Conservation (phyloP, 352 stramenopile genomes). For the Globisporangium nodosum region DNA sequence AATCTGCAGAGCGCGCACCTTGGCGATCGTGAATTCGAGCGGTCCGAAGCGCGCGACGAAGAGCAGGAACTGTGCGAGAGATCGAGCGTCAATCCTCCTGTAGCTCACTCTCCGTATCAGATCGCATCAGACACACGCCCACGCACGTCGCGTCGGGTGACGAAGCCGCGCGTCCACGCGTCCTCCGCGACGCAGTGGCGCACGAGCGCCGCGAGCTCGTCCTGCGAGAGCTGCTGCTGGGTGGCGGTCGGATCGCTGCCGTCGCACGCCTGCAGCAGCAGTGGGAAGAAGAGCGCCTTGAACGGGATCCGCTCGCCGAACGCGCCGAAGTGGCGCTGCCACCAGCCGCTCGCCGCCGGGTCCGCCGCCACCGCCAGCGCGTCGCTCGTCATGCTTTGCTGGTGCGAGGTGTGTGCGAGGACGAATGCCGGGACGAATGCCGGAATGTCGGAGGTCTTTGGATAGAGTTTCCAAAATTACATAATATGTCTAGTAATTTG, state of each 20-base stretch:
- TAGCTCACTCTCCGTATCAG: background rate
- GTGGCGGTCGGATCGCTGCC: background rate
- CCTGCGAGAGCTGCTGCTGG: constrained; percentile 39
- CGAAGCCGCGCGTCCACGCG: constrained; percentile 33
- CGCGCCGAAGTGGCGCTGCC: constrained; percentile 18
- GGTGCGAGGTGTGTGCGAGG: background rate
- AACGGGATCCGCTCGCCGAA: constrained; percentile 15
- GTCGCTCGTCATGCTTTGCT: background rate
- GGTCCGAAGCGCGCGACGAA: constrained; percentile 74
- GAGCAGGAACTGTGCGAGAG: constrained; percentile 32
- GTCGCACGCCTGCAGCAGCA: constrained; percentile 35
- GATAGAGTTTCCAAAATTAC: too few species aligned
- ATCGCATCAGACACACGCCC: background rate
- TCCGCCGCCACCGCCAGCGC: constrained; percentile 1
- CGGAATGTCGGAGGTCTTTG: too few species aligned
- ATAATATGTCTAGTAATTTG: too few species aligned
- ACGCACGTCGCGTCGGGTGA: constrained; percentile 40
- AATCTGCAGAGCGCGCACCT: constrained; percentile 12
- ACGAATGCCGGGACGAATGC: background rate
- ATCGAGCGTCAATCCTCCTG: constrained; percentile 6
- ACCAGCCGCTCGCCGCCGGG: constrained; percentile 23
- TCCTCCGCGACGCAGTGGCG: constrained; percentile 45
- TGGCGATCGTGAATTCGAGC: constrained; percentile 44
- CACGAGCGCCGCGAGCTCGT: constrained; percentile 49
- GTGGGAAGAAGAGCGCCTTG: constrained; percentile 50